A percentile compares a stretch with the other conserved stretches of the same genome.
phyloP scores from a whole-genome alignment of 1,284 basidiomycete species.

The Cystobasidium pallidum region DNA sequence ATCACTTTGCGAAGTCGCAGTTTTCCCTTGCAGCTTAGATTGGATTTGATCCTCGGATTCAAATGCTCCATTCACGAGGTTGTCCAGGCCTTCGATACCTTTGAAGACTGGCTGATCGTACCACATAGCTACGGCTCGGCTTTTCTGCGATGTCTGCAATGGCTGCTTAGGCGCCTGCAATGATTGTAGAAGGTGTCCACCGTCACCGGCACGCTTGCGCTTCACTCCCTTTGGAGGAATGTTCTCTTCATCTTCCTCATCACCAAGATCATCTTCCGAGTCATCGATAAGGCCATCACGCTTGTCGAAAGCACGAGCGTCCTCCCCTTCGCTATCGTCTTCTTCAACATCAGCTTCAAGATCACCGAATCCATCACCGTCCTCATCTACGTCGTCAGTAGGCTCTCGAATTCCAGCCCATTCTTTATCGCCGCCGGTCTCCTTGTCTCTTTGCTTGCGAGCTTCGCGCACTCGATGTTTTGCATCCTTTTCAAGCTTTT shows the following conservation, averaged over 20 bases:
- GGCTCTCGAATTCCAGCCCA: conserved; percentile 72
- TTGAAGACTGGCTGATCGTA: conserved; percentile 94
- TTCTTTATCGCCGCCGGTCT: conserved; percentile 61
- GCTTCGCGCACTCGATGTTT: conserved; percentile 88
- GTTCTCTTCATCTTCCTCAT: conserved; percentile 58
- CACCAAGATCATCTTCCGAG: conserved; percentile 49
- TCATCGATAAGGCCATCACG: conserved; percentile 11
- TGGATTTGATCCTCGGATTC: conserved; percentile 52
- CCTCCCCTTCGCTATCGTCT: conserved; percentile 54
- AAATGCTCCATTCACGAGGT: conserved; percentile 56
- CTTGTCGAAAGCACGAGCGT: conserved; percentile 45
- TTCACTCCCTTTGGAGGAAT: conserved; percentile 56
- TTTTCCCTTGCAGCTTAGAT: conserved; percentile 52
- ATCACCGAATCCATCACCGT: conserved; percentile 30
- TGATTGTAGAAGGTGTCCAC: conserved; percentile 54
- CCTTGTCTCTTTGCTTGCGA: conserved; percentile 69
- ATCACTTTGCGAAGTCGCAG: conserved; percentile 52
- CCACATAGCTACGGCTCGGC: conserved; percentile 70
- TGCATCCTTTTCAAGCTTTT: conserved; percentile 79
- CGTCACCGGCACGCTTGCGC: conserved; percentile 60
- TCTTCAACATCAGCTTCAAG: not conserved
- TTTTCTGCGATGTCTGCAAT: conserved; percentile 40
- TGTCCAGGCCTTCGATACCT: conserved; percentile 65
- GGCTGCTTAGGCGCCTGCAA: conserved; percentile 47
- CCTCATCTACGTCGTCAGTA: conserved; percentile 56